Evolutionary conservation across 2,329 filamentous ascomycete genomes (phyloP).

Genomic region (Onygena corvina): DNA sequence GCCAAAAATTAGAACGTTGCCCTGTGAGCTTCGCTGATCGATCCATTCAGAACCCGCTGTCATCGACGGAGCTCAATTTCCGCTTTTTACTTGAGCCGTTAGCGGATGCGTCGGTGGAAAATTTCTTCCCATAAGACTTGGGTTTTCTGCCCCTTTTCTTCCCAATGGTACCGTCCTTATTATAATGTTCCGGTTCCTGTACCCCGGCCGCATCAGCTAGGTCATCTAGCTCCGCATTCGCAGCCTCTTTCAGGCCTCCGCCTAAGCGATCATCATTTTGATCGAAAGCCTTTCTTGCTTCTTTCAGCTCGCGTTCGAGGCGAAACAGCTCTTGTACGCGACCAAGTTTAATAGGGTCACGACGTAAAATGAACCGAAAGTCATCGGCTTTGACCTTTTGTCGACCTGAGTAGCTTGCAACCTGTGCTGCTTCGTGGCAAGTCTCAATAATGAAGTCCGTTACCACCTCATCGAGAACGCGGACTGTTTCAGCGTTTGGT

Average conservation of each 20-base stretch:
- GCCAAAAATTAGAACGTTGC: too few species aligned
- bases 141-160: conserved; percentile 26
- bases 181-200: too few species aligned
- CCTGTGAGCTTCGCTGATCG: too few species aligned
- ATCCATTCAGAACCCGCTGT: background rate
- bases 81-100: conserved; percentile 11
- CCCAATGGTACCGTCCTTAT: conserved; percentile 14
- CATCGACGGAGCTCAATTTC: conserved; percentile 6
- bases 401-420: conserved; percentile 72
- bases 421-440: conserved; percentile 76
- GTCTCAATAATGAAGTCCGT: conserved; percentile 94
- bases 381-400: conserved; percentile 98
- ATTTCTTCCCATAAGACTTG: conserved; percentile 16
- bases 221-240: conserved; percentile 26
- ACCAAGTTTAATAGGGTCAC: conserved; percentile 74
- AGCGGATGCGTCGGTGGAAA: conserved; percentile 9
- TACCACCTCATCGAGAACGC: conserved; percentile 84
- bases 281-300: conserved; percentile 54
- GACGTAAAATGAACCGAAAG: conserved; percentile 84
- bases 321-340: conserved; percentile 80
- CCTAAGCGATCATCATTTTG: conserved; percentile 35
- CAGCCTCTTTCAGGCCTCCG: conserved; percentile 26
- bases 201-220: conserved; percentile 16
- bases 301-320: conserved; percentile 76
- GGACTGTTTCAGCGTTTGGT: conserved; percentile 71